Base-by-base conservation (phyloP, 75 land plant genomes). In the Picea glauca region DNA sequence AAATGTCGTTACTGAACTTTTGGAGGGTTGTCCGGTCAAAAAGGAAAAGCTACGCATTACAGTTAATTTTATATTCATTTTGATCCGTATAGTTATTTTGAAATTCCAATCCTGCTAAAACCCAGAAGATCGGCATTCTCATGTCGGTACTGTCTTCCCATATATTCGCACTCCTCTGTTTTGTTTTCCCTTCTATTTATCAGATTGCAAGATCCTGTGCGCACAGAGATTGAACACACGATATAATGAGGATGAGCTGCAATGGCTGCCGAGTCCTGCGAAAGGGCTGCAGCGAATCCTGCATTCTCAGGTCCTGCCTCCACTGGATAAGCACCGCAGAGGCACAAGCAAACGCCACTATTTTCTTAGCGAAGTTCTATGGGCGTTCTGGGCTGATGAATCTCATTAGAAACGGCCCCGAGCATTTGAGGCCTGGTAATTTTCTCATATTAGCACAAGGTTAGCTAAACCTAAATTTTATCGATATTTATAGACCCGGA, bases 211-310 rank as follows among this genome's bases (percentile, higher is more conserved):
- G 26, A 26, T 26, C 26, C 26, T 26, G 26, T 26, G 26, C 26
- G 26, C 26, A 26, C 26, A 26, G 26, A 26, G 26, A 26, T 26
- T 26, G 26, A 26, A 26, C 26, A 26, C 26, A 26, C 43, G 43
- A 40, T 5, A 68, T 18, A 46, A 84, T 87, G 89, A 78, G 88
- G 85, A 91, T 92, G 92, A 94, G 96, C 80, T 94, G 94, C 86
- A 91, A 91, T 82, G 96, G 96, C 1, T 94, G 96, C 79, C 73
- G 96, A 30, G 92, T 94, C 8, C 92, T 94, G 23, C 83, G 96
- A 32, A 94, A 92, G 75, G 96, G 96, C 12, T 94, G 96, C 84
- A 92, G 89, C 54, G 94, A 90, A 1, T 80, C 77, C 54, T 94
- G 96, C 83, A 83, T 76, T 32, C 82, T 86, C 15, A 60, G 87